These are phyloP conservation scores for Lentinula lateritia DNA, from an alignment of 768 basidiomycete genomes.

Conservation along the genomic window DNA sequence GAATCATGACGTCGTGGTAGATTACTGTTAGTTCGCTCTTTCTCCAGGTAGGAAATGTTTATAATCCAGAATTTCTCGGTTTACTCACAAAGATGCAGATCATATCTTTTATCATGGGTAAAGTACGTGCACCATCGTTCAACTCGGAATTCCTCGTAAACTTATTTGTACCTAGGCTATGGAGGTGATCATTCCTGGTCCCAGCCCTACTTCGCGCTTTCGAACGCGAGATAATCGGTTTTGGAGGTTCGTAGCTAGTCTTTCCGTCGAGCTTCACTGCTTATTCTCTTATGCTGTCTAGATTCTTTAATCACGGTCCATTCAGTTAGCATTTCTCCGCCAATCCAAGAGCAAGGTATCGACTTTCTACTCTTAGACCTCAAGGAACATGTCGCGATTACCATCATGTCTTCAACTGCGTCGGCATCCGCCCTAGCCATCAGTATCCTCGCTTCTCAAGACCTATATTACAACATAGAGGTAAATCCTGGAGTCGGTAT, in stretches of 20 bases:
- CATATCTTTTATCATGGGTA: constrained; percentile 38
- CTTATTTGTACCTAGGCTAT: constrained; percentile 15
- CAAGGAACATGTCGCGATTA: constrained; percentile 49
- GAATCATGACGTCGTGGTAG: constrained; percentile 7
- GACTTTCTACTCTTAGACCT: constrained; percentile 16
- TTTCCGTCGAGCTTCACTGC: background rate
- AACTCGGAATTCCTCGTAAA: background rate
- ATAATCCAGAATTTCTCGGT: no score
- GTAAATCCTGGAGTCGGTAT: constrained; percentile 35
- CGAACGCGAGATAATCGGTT: constrained; percentile 23
- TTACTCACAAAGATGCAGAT: constrained; percentile 13
- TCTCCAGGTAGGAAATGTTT: constrained; percentile 19
- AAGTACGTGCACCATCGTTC: constrained; percentile 13
- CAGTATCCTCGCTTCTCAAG: constrained; percentile 47
- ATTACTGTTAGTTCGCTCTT: constrained; percentile 35
- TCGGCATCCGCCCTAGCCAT: constrained; percentile 45
- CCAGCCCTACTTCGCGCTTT: constrained; percentile 14
- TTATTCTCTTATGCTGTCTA: background rate
- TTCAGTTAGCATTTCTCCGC: constrained; percentile 35
- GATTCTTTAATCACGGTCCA: constrained; percentile 45
- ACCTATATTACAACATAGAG: constrained; percentile 42
- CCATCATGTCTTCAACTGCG: constrained; percentile 51
- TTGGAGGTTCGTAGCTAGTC: constrained; percentile 22
- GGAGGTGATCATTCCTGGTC: constrained; percentile 23
- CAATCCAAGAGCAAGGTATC: background rate